Percentiles rank a stretch among this genome's conserved stretches.
These are phyloP conservation scores for Neurospora sp. DNA, from an alignment of 495 filamentous ascomycete species.

Conservation along the genomic window DNA sequence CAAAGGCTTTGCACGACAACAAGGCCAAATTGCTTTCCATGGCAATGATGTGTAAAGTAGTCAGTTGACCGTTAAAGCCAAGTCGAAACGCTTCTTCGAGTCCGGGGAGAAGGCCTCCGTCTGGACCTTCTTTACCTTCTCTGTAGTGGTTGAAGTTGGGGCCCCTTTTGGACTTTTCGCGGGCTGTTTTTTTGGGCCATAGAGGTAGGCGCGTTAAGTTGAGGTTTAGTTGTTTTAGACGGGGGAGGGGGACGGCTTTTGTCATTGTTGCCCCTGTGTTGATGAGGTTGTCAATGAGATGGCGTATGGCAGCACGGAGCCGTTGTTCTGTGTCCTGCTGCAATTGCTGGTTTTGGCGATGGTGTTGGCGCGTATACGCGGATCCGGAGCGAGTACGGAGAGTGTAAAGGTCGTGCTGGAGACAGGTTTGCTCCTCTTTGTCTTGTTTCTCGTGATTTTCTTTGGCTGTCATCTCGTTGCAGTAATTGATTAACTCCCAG, in stretches of 20 bases:
- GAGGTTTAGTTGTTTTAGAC: neutral
- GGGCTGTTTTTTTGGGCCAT: too few species aligned
- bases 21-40: neutral
- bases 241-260: neutral
- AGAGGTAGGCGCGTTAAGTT: neutral
- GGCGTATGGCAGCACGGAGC: neutral
- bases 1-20: neutral
- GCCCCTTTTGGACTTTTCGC: fast-evolving
- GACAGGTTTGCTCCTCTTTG: too few species aligned
- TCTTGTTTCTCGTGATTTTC: neutral
- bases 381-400: neutral
- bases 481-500: neutral
- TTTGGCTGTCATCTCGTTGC: neutral
- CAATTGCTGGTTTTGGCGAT: too few species aligned
- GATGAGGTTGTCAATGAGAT: neutral
- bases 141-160: neutral
- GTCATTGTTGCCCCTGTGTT: neutral
- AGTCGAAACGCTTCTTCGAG: neutral
- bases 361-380: neutral
- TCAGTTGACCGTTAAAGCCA: neutral
- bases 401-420: neutral
- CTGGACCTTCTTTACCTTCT: too few species aligned
- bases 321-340: neutral
- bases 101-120: neutral
- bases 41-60: neutral